Percentiles rank a stretch among this genome's conserved stretches.
Conservation (phyloP, 208 protist genomes). For the Plasmodiophora brassicae region DNA sequence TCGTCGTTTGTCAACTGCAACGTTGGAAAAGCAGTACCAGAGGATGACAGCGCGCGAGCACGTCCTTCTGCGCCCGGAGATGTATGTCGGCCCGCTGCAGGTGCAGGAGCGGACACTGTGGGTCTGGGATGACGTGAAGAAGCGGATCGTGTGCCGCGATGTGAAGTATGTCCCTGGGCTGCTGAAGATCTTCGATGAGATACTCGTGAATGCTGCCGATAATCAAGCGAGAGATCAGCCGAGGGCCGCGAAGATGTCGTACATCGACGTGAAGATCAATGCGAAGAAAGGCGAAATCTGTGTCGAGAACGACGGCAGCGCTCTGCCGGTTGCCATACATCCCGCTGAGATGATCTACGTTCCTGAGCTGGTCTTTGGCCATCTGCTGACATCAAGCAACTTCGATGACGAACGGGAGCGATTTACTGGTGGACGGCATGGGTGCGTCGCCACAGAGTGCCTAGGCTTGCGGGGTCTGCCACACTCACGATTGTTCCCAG, state of each 20-base stretch:
- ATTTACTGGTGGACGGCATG: constrained; percentile 88
- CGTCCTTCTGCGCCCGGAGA: background rate
- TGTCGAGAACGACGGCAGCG: constrained; percentile 96
- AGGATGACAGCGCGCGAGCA: no score
- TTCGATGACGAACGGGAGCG: constrained; percentile 96
- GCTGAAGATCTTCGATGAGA: constrained; percentile 99
- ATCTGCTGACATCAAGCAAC: constrained; percentile 96
- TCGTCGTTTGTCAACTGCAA: no score
- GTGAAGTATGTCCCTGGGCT: constrained; percentile 94
- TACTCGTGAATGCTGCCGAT: constrained; percentile 99
- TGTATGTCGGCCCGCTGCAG: background rate
- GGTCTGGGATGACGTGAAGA: constrained; percentile 44
- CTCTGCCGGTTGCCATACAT: constrained; percentile 93
- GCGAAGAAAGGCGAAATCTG: constrained; percentile 76
- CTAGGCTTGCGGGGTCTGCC: background rate
- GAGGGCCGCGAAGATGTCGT: constrained; percentile 60
- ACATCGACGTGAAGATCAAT: constrained; percentile 89
- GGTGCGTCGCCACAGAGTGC: constrained; percentile 80
- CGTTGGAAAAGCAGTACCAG: no score
- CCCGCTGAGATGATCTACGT: constrained; percentile 78
- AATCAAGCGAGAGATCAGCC: constrained; percentile 93
- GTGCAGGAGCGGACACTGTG: background rate
- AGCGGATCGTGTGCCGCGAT: constrained; percentile 80
- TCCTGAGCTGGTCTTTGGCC: constrained; percentile 99
- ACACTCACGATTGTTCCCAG: background rate